Base-by-base conservation (phyloP, 2,329 filamentous ascomycete genomes). In the Tricladium varicosporioides region DNA sequence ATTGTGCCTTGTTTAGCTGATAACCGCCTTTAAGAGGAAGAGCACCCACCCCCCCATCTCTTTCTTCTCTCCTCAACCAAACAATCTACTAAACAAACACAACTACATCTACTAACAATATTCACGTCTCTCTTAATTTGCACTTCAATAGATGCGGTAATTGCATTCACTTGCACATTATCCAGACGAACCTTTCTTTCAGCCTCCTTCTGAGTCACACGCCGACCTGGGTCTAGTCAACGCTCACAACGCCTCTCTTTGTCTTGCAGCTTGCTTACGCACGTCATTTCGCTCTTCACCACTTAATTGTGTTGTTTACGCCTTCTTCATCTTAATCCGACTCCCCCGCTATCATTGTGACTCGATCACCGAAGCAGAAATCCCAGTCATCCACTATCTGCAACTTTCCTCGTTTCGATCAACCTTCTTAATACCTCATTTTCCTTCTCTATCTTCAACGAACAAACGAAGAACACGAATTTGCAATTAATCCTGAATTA, bases 301-400 rank as follows among this genome's bases (percentile, higher is more conserved):
- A 63, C 61, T 63, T 63, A 18, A 55, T 19, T 63, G 61, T 63
- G 60, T 63, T 59, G 52, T 60, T 51, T 36, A 53, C 40, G 50
- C 56, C 53, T 60, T 56, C 52, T 52, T 48, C 49, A 43, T 40
- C 36, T 40, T 10, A 40, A 40, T 40, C 36, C 2, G 36, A n/a
- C n/a, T n/a, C 5, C 10, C n/a, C 2, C 36, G n/a, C 36, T 47
- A 33, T 27, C 54, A 7, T 27, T 33, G 36, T 40, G 36, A 27
- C 48, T 51, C 27, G 36, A 18, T 31, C 36, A 13, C 36, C 36
- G 36, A 40, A 40, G 36, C 36, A 40, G 36, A 40, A 40, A 40
- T 4, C 36, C 56, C 60, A 64, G 62, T 64, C 62, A 64, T 61
- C 57, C 60, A 58, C 56, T 10, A 40, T 53, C 42, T 58, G 59